Conservation (phyloP, 805 yeast genomes). For the Schwanniomyces pseudopolymorphus region DNA sequence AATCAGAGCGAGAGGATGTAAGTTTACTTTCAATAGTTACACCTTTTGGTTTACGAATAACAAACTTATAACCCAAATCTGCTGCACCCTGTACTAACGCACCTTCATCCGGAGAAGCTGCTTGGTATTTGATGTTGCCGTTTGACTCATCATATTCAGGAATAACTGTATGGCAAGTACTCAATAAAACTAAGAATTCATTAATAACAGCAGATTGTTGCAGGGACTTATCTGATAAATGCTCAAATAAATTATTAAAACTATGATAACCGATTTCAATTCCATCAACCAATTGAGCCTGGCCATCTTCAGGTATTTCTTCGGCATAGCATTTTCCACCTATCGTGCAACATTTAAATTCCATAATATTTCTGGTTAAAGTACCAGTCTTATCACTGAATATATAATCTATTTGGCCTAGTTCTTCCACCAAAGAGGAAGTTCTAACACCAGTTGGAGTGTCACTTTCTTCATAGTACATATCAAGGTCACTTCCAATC, state of each 20-base stretch:
- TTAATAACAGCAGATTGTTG: slow-evolving; percentile 53
- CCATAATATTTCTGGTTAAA: slow-evolving; percentile 93
- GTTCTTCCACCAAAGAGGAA: slow-evolving; percentile 91
- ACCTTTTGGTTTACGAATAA: slow-evolving; percentile 80
- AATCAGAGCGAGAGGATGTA: slow-evolving; percentile 50
- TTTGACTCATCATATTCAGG: slow-evolving; percentile 70
- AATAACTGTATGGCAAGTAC: slow-evolving; percentile 96
- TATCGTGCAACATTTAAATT: slow-evolving; percentile 87
- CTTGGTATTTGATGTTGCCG: slow-evolving; percentile 85
- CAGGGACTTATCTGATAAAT: slow-evolving; percentile 45
- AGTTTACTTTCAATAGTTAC: slow-evolving; percentile 59
- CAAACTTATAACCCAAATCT: slow-evolving; percentile 77
- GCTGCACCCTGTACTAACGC: slow-evolving; percentile 98
- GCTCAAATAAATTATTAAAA: slow-evolving; percentile 59
- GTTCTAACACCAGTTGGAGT: slow-evolving; percentile 96
- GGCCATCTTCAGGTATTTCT: slow-evolving; percentile 87
- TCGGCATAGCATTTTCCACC: slow-evolving; percentile 89
- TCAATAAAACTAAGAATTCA: slow-evolving; percentile 77
- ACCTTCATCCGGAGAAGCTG: slow-evolving; percentile 99
- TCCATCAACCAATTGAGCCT: slow-evolving; percentile 70
- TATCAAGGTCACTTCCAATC: slow-evolving; percentile 91
- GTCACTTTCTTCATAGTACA: slow-evolving; percentile 84
- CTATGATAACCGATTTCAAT: slow-evolving; percentile 76
- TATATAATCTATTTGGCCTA: slow-evolving; percentile 94
- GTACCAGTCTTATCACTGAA: slow-evolving; percentile 99